Conservation (phyloP, 108 stramenopile genomes). For the Aurantiochytrium sp. region DNA sequence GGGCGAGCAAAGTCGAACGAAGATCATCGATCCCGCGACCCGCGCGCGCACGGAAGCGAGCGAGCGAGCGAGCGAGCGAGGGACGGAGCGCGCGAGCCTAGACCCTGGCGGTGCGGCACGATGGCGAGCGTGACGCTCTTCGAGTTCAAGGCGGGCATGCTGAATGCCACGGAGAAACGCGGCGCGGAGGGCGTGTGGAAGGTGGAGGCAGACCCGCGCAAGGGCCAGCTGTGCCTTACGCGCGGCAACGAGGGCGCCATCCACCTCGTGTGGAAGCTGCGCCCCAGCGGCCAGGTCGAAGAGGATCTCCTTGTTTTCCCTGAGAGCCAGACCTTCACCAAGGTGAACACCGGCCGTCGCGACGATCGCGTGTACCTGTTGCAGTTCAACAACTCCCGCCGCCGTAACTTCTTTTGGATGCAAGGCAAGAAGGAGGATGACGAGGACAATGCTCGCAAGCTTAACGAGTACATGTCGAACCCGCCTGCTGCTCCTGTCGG, state of each 20-base stretch:
- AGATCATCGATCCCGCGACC: not conserved
- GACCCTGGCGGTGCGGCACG: not conserved
- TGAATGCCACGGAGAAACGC: constrained; percentile 28
- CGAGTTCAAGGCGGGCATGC: constrained; percentile 40
- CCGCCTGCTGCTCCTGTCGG: not conserved
- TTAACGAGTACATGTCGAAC: not conserved
- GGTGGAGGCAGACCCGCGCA: constrained; percentile 33
- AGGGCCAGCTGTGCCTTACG: constrained; percentile 31
- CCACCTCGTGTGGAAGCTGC: constrained; percentile 51
- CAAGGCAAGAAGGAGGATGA: constrained; percentile 42
- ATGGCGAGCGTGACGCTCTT: constrained; percentile 1
- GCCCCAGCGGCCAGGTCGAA: constrained; percentile 23
- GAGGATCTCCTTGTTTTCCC: constrained; percentile 48
- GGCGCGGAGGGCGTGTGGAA: constrained; percentile 8
- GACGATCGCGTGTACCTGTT: constrained; percentile 48
- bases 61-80: too few species aligned
- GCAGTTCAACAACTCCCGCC: constrained; percentile 30
- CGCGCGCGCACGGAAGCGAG: not conserved
- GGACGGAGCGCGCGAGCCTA: not conserved
- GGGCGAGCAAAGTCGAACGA: not conserved
- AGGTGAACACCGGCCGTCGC: constrained; percentile 41
- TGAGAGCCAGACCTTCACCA: constrained; percentile 38
- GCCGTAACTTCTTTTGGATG: constrained; percentile 55
- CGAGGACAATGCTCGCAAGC: constrained; percentile 5
- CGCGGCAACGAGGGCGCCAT: constrained; percentile 36